A percentile compares a stretch with the other conserved stretches of the same genome.
These are phyloP conservation scores for Calonectria leucothoes DNA, from an alignment of 2,329 filamentous ascomycete species.

Conservation along the genomic window DNA sequence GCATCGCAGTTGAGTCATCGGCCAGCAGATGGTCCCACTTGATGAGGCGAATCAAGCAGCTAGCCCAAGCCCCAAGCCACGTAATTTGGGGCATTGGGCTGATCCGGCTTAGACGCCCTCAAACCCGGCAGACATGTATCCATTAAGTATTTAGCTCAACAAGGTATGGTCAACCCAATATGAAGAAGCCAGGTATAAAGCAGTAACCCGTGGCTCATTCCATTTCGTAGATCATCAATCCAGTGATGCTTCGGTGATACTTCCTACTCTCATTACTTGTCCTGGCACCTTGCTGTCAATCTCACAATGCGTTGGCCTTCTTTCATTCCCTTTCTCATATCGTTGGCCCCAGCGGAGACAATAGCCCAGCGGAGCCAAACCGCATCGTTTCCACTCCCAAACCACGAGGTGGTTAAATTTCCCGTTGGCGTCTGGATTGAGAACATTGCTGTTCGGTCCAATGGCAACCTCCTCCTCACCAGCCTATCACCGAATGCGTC, in stretches of 20 bases:
- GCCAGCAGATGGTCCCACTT: background rate
- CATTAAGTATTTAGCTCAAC: background rate
- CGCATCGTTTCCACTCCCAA: background rate
- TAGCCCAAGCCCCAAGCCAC: background rate
- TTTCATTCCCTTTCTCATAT: background rate
- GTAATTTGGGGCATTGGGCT: background rate
- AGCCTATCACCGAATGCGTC: background rate
- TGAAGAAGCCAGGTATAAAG: background rate
- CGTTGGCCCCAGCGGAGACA: background rate
- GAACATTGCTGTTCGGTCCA: background rate
- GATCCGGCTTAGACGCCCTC: background rate
- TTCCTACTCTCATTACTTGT: background rate
- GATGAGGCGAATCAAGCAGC: background rate
- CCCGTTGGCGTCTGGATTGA: background rate
- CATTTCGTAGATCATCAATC: background rate
- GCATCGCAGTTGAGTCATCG: background rate
- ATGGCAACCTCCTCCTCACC: background rate
- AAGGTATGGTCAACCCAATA: background rate
- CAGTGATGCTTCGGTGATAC: too few relatives aligned
- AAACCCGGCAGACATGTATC: background rate
- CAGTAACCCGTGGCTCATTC: background rate
- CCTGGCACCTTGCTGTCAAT: background rate
- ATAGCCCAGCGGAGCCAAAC: background rate
- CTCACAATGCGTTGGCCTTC: background rate
- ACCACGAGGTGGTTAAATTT: background rate